These are phyloP conservation scores for Prunus mira DNA, from an alignment of 306 rosid genomes.

Conservation along the genomic window DNA sequence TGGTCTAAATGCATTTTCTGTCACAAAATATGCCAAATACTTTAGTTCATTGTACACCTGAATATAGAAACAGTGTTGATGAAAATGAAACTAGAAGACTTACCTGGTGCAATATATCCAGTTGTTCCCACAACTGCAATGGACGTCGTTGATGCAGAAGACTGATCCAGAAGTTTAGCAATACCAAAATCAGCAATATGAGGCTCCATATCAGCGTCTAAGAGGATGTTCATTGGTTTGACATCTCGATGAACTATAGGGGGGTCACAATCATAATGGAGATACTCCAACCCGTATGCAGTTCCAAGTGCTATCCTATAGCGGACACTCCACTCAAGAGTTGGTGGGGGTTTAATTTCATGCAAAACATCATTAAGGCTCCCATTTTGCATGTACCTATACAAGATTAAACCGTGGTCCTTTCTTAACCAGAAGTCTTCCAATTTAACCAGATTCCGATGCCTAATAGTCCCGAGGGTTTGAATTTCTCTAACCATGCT, in stretches of 20 bases:
- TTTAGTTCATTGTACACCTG: not conserved
- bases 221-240: slow-evolving; percentile 75
- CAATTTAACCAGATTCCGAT: slow-evolving; percentile 66
- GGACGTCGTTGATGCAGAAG: slow-evolving; percentile 43
- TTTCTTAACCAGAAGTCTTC: slow-evolving; percentile 62
- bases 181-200: slow-evolving; percentile 80
- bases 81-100: not conserved
- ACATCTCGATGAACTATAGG: slow-evolving; percentile 79
- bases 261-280: slow-evolving; percentile 80
- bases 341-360: slow-evolving; percentile 40
- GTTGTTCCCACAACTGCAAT: slow-evolving; percentile 53
- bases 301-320: slow-evolving; percentile 65
- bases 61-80: slow-evolving; percentile 12
- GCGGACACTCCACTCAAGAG: slow-evolving; percentile 62
- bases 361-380: slow-evolving; percentile 79
- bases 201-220: slow-evolving; percentile 81
- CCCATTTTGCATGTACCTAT: slow-evolving; percentile 75
- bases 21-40: slow-evolving; percentile 11
- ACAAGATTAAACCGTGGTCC: slow-evolving; percentile 65
- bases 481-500: slow-evolving; percentile 69
- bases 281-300: slow-evolving; percentile 76
- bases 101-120: slow-evolving; percentile 91
- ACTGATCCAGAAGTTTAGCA: slow-evolving; percentile 71
- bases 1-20: slow-evolving; percentile 66
- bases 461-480: slow-evolving; percentile 63